Evolutionary conservation across 2,329 filamentous ascomycete species (phyloP).

Genomic region (Phialophora tarda): DNA sequence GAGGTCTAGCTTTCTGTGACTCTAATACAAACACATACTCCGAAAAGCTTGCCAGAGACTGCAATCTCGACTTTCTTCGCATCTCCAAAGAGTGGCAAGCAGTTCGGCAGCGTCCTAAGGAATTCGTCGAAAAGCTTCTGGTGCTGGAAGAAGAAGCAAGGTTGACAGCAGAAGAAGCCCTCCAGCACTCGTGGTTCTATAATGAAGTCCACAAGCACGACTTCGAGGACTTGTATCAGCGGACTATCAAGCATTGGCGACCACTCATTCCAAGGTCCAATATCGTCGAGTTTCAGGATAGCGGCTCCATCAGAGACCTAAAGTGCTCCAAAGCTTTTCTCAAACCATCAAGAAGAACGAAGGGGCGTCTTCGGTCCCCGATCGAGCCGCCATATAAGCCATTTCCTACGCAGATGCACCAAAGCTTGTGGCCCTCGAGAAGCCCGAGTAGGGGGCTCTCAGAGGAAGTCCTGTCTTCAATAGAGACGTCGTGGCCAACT

Average conservation of each 20-base stretch:
- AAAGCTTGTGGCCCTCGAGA: slow-evolving; percentile 27
- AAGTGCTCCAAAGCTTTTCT: slow-evolving; percentile 14
- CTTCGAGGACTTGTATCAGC: slow-evolving; percentile 58
- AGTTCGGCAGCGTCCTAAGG: slow-evolving; percentile 53
- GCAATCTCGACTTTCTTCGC: slow-evolving; percentile 55
- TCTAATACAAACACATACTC: slow-evolving; percentile 43
- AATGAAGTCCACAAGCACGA: slow-evolving; percentile 55
- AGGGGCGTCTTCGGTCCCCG: slow-evolving; percentile 7
- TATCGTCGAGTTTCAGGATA: slow-evolving; percentile 33
- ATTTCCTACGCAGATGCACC: slow-evolving; percentile 39
- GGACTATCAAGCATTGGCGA: slow-evolving; percentile 57
- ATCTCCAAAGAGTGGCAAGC: slow-evolving; percentile 50
- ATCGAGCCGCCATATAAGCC: slow-evolving; percentile 41
- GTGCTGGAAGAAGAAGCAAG: slow-evolving; percentile 56
- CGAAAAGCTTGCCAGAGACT: slow-evolving; percentile 44
- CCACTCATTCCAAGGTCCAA: slow-evolving; percentile 44
- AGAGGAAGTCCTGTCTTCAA: slow-evolving; percentile 24
- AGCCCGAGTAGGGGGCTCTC: slow-evolving; percentile 22
- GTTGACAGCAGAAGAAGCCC: slow-evolving; percentile 60
- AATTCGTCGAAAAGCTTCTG: slow-evolving; percentile 61
- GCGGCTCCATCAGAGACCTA: slow-evolving; percentile 22
- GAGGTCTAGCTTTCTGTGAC: slow-evolving; percentile 55
- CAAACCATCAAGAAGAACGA: slow-evolving; percentile 26
- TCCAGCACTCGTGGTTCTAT: slow-evolving; percentile 63
- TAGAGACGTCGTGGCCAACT: slow-evolving; percentile 25